phyloP scores from a whole-genome alignment of 208 protist species.

The Acanthamoeba castellanii region DNA sequence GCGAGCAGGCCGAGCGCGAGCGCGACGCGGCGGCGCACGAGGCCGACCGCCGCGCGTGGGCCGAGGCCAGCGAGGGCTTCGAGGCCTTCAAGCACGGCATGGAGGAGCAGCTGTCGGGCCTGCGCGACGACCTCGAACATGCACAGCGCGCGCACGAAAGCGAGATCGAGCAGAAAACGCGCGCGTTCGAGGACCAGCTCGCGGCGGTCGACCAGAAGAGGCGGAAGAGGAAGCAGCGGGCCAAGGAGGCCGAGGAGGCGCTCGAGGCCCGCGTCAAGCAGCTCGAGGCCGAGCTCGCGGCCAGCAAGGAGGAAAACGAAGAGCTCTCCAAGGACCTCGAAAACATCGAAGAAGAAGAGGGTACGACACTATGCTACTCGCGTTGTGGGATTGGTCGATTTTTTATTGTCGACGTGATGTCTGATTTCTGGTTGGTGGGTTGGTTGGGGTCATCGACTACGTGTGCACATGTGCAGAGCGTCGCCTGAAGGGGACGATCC shows the following conservation, averaged over 20 bases:
- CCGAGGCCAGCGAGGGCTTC: neutral
- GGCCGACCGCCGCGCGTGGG: neutral
- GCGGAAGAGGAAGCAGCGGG: neutral
- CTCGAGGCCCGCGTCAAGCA: neutral
- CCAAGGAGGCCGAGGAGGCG: no score
- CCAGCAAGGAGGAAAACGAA: slow-evolving; percentile 10
- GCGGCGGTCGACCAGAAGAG: neutral
- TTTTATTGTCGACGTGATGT: neutral
- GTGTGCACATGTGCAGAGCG: no score
- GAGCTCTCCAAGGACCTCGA: slow-evolving; percentile 40
- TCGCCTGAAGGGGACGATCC: slow-evolving; percentile 38
- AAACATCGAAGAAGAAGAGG: slow-evolving; percentile 39
- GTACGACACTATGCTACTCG: neutral
- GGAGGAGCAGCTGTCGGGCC: neutral
- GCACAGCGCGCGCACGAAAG: neutral
- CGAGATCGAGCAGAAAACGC: neutral
- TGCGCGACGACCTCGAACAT: neutral
- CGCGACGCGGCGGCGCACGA: neutral
- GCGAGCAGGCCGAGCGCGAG: neutral
- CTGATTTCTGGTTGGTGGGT: neutral
- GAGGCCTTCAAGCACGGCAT: neutral
- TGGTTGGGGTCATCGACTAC: no score
- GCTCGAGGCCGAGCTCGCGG: slow-evolving; percentile 5
- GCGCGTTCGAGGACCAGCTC: neutral
- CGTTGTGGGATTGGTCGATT: neutral